phyloP scores from a whole-genome alignment of 768 basidiomycete species.

The Daedalea quercina region DNA sequence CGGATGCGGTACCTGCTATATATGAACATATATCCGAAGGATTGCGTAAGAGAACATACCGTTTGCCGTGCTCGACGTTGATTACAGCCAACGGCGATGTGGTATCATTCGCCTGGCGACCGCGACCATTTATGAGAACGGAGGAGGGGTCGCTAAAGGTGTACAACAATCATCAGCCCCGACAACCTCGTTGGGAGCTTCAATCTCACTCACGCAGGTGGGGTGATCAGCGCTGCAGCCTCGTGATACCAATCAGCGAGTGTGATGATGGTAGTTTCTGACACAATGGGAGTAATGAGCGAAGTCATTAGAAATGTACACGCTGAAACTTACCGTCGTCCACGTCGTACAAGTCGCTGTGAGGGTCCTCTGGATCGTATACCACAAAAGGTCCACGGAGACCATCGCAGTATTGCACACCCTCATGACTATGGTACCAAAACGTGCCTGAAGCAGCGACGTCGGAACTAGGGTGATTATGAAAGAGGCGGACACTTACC shows the following conservation, averaged over 20 bases:
- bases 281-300: background rate
- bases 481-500: slow-evolving; percentile 5
- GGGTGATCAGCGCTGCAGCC: slow-evolving; percentile 5
- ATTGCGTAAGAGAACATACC: slow-evolving; percentile 27
- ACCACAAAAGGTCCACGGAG: slow-evolving; percentile 32
- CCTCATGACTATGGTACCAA: slow-evolving; percentile 39
- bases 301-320: background rate
- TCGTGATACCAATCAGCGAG: slow-evolving; percentile 40
- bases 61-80: slow-evolving; percentile 29
- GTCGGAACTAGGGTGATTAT: background rate
- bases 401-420: slow-evolving; percentile 36
- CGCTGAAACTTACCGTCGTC: slow-evolving; percentile 19
- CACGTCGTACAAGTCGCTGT: slow-evolving; percentile 22
- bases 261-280: slow-evolving; percentile 41
- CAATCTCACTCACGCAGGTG: slow-evolving; percentile 13
- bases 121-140: slow-evolving; percentile 42
- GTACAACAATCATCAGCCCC: too few relatives aligned
- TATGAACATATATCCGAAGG: slow-evolving; percentile 13
- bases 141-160: slow-evolving; percentile 21
- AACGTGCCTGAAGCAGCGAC: slow-evolving; percentile 17
- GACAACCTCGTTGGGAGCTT: too few relatives aligned
- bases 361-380: slow-evolving; percentile 26
- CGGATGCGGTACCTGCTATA: slow-evolving; percentile 33
- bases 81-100: slow-evolving; percentile 30
- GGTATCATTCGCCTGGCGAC: slow-evolving; percentile 33